A percentile compares a stretch with the other conserved stretches of the same genome.
phyloP scores from a whole-genome alignment of 2,329 filamentous ascomycete genomes.

The Fusarium camptoceras region DNA sequence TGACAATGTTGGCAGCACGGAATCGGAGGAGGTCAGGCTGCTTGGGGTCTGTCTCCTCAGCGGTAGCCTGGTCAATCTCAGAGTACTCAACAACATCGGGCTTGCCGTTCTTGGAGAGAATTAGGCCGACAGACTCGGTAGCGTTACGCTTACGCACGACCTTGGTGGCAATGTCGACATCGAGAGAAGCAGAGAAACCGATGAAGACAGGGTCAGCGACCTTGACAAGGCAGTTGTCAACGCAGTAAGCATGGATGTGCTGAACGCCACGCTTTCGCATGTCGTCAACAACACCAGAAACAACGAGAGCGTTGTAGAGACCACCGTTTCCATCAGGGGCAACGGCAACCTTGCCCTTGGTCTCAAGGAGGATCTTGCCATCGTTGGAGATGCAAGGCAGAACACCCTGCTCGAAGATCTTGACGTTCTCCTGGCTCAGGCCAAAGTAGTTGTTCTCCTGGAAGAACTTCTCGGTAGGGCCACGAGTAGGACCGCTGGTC shows the following conservation, averaged over 20 bases:
- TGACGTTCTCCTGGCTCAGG: slow-evolving; percentile 83
- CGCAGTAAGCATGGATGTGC: slow-evolving; percentile 97
- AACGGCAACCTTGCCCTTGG: slow-evolving; percentile 89
- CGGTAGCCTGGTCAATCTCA: slow-evolving; percentile 90
- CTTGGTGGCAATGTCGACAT: slow-evolving; percentile 97
- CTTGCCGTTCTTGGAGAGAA: slow-evolving; percentile 93
- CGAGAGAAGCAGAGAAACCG: slow-evolving; percentile 87
- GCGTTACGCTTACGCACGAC: slow-evolving; percentile 99
- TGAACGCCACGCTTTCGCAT: slow-evolving; percentile 90
- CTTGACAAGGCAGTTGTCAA: slow-evolving; percentile 99
- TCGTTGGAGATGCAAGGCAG: slow-evolving; percentile 97
- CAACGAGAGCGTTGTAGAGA: slow-evolving; percentile 90
- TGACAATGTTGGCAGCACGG: slow-evolving; percentile 98
- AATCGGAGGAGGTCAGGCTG: slow-evolving; percentile 89
- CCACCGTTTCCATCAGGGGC: slow-evolving; percentile 98
- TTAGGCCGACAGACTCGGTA: slow-evolving; percentile 94
- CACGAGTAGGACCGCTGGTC: slow-evolving; percentile 94
- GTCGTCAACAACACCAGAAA: slow-evolving; percentile 83
- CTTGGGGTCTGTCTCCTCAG: slow-evolving; percentile 86
- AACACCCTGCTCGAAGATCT: slow-evolving; percentile 97
- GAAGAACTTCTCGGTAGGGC: slow-evolving; percentile 94
- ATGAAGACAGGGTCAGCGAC: slow-evolving; percentile 98
- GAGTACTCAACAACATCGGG: slow-evolving; percentile 99
- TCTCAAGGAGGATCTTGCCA: slow-evolving; percentile 94
- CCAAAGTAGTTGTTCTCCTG: slow-evolving; percentile 92